phyloP scores from a whole-genome alignment of 2,329 filamentous ascomycete species.

The Calonectria henricotiae region DNA sequence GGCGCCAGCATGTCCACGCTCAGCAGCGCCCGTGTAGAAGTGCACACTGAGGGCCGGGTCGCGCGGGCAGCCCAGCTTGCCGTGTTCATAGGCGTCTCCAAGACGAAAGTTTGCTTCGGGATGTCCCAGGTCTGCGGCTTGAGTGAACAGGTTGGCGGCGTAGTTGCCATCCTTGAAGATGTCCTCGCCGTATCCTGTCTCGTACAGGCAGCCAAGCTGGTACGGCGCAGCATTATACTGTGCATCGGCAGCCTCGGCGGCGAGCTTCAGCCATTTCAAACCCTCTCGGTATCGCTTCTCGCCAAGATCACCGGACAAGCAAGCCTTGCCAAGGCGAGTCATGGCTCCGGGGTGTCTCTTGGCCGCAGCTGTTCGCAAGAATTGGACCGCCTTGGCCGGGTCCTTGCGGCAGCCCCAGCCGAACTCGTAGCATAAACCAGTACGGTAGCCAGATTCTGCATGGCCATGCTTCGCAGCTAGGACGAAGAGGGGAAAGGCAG shows the following conservation, averaged over 20 bases:
- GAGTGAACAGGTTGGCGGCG: slow-evolving; percentile 93
- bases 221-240: slow-evolving; percentile 97
- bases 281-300: slow-evolving; percentile 91
- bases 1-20: slow-evolving; percentile 85
- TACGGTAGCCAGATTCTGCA: slow-evolving; percentile 94
- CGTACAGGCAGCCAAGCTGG: slow-evolving; percentile 89
- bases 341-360: slow-evolving; percentile 97
- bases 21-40: slow-evolving; percentile 95
- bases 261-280: slow-evolving; percentile 96
- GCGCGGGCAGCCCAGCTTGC: slow-evolving; percentile 86
- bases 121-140: slow-evolving; percentile 93
- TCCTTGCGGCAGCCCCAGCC: slow-evolving; percentile 96
- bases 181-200: slow-evolving; percentile 94
- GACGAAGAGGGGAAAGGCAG: slow-evolving; percentile 93
- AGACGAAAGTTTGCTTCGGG: slow-evolving; percentile 88
- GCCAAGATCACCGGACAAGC: slow-evolving; percentile 90
- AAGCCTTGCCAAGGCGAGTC: slow-evolving; percentile 91
- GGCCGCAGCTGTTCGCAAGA: slow-evolving; percentile 89
- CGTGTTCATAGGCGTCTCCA: slow-evolving; percentile 98
- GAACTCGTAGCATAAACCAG: slow-evolving; percentile 96
- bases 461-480: slow-evolving; percentile 97
- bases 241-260: slow-evolving; percentile 87
- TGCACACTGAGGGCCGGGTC: slow-evolving; percentile 96
- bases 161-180: slow-evolving; percentile 93
- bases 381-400: slow-evolving; percentile 92